These are phyloP conservation scores for Tripterygium wilfordii DNA, from an alignment of 177 flowering plant species.

Conservation along the genomic window DNA sequence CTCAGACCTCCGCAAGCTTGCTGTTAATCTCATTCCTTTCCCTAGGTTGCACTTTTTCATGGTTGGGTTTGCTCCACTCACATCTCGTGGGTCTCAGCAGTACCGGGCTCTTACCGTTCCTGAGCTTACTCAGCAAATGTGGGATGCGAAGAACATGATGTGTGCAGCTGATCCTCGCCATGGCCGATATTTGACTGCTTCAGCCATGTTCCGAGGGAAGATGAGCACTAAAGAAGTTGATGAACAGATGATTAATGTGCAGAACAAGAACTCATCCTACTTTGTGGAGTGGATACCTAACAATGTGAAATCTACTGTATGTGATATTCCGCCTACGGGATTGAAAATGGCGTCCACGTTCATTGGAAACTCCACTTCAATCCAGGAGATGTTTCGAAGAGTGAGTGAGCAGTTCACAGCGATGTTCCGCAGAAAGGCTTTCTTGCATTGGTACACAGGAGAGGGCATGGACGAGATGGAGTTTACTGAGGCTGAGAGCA, in stretches of 20 bases:
- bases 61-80: too few relatives aligned
- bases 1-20: too few relatives aligned
- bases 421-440: slow-evolving; percentile 72
- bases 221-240: too few relatives aligned
- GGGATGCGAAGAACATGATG: slow-evolving; percentile 89
- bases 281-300: slow-evolving; percentile 74
- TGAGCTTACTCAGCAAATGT: slow-evolving; percentile 85
- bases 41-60: too few relatives aligned
- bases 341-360: slow-evolving; percentile 67
- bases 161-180: slow-evolving; percentile 88
- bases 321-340: slow-evolving; percentile 67
- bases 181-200: slow-evolving; percentile 69
- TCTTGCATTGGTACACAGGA: slow-evolving; percentile 69
- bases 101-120: slow-evolving; percentile 62
- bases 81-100: slow-evolving; percentile 74
- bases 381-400: slow-evolving; percentile 68
- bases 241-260: too few relatives aligned
- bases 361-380: slow-evolving; percentile 69
- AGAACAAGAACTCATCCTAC: too few relatives aligned
- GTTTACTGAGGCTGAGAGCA: too few relatives aligned
- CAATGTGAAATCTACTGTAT: slow-evolving; percentile 69
- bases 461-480: too few relatives aligned
- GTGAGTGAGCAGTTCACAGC: slow-evolving; percentile 74
- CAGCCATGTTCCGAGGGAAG: slow-evolving; percentile 77
- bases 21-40: slow-evolving; percentile 64